These are phyloP conservation scores for Eragrostis nindensis DNA, from an alignment of 176 grass and related monocot genomes.

Conservation along the genomic window DNA sequence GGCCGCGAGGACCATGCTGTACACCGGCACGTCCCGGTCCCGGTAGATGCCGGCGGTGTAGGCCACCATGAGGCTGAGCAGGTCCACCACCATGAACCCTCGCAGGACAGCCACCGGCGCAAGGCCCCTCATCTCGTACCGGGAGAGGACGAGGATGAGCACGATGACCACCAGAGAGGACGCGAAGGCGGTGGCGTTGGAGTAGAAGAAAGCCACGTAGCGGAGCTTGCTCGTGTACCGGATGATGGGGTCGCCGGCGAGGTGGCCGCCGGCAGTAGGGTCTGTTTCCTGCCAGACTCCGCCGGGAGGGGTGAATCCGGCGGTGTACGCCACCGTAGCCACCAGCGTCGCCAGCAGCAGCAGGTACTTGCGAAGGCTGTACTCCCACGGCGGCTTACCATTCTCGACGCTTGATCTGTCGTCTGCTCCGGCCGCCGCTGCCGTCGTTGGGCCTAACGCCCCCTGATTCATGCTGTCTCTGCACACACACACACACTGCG, in stretches of 20 bases:
- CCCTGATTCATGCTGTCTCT: too few relatives aligned
- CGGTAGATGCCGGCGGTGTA: neutral
- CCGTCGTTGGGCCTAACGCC: too few relatives aligned
- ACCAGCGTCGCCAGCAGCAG: too few relatives aligned
- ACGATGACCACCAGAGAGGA: neutral
- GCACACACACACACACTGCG: too few relatives aligned
- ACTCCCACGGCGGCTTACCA: too few relatives aligned
- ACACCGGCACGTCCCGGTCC: neutral
- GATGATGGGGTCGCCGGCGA: slow-evolving; percentile 24
- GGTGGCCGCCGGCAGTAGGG: neutral
- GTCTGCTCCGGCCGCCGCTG: too few relatives aligned
- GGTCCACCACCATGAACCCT: slow-evolving; percentile 3
- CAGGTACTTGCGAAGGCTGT: too few relatives aligned
- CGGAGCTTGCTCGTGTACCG: neutral
- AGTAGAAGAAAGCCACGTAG: slow-evolving; percentile 32
- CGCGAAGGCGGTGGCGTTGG: slow-evolving; percentile 14
- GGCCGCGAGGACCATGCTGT: neutral
- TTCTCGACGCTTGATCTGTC: too few relatives aligned
- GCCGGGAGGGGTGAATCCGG: too few relatives aligned
- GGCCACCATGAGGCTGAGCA: slow-evolving; percentile 24
- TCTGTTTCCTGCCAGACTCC: too few relatives aligned
- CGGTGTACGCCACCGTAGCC: too few relatives aligned
- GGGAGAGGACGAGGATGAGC: neutral
- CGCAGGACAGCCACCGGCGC: neutral
- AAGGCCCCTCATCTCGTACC: neutral